phyloP scores from a whole-genome alignment of 2,329 filamentous ascomycete genomes.

The Sporothrix protearum region DNA sequence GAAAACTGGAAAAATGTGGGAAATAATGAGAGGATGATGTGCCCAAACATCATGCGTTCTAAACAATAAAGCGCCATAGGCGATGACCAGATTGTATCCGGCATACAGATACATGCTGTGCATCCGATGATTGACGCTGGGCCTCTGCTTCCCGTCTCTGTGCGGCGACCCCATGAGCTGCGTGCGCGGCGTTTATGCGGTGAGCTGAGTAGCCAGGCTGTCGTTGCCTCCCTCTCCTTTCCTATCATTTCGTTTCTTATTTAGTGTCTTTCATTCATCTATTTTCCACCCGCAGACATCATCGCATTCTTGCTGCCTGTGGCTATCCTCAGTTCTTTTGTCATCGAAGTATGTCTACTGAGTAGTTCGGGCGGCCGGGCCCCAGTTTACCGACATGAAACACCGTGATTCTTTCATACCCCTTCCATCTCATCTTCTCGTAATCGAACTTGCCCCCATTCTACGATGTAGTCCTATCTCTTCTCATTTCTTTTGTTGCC shows the following conservation, averaged over 20 bases:
- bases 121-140: slow-evolving; percentile 14
- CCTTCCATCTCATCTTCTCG: not conserved
- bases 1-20: not conserved
- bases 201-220: not conserved
- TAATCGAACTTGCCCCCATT: not conserved
- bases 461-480: not conserved
- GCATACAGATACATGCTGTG: not conserved
- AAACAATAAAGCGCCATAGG: not conserved
- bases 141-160: slow-evolving; percentile 5
- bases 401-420: not conserved
- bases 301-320: not conserved
- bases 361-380: not conserved
- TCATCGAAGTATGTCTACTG: not conserved
- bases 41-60: slow-evolving; percentile 17
- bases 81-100: not conserved
- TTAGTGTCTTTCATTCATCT: not conserved
- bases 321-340: not conserved
- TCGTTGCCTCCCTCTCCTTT: not conserved
- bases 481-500: slow-evolving; percentile 4
- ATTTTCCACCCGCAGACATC: not conserved
- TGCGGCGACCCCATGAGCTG: slow-evolving; percentile 1
- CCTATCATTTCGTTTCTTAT: not conserved
- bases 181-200: slow-evolving; percentile 11
- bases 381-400: not conserved
- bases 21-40: slow-evolving; percentile 4